Evolutionary conservation across 2,329 filamentous ascomycete genomes (phyloP), one percentile per base, ranked within the genome.

Genomic region (Rutstroemia sp.): DNA sequence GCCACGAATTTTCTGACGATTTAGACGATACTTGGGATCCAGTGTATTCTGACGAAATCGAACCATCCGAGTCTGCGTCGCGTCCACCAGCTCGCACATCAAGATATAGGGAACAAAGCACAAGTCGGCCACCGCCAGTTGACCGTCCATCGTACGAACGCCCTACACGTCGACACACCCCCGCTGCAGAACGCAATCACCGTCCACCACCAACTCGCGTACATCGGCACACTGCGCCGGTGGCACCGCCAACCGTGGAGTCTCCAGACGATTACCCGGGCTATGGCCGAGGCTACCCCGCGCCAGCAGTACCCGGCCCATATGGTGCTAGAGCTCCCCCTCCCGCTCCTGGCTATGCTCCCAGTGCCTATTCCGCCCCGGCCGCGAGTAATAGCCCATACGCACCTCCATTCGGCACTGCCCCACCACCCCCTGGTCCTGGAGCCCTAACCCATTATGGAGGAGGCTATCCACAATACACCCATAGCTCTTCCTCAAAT

Each of bases 221-320:
- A 66, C 66, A 71, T 62, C 75, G 62, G 72, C 63, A 74, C 70
- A 58, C 72, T 58, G 71, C 71, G 64, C 78, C 79, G 62, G 74
- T 75, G 61, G 75, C 78, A 62, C 75, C 81, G 55, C 80, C 82
- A 74, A 87, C 79, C 69, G 77, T 80, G 74, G 86, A 87, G 69
- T 79, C 79, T 38, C 77, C 76, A 19, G 83, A 88, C 23, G 83
- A 88, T n/a, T 85, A 79, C 67, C 71, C 74, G 60, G 70, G 66
- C 64, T 74, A 71, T 75, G 77, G 74, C 71, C 71, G 59, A 65
- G 64, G 65, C 60, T 70, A 68, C 58, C 66, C 65, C 44, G 66
- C 69, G 54, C 67, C 66, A 50, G 67, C 69, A 61, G 54, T 3
- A 12, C 30, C 69, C 60, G 58, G 55, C 39, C 59, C 58, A 30